Conservation (phyloP, 345 rosid species). For the Garcia nutans region DNA sequence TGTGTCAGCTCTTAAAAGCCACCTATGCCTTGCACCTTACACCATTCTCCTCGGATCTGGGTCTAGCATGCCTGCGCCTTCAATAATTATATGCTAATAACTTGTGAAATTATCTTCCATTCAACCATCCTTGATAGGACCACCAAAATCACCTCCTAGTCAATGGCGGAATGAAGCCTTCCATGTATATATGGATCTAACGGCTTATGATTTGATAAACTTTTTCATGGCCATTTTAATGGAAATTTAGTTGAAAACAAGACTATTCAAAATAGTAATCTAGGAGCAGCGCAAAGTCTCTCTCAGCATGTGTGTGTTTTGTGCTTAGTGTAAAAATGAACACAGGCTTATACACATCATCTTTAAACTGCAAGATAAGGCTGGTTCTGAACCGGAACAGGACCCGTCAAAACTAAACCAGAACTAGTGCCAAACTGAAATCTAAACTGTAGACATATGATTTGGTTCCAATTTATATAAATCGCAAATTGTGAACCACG, state of each 20-base stretch:
- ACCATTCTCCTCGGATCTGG: too few relatives aligned
- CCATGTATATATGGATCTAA: background rate
- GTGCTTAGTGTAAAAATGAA: background rate
- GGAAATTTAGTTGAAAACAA: background rate
- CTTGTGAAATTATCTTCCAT: background rate
- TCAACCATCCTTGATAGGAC: background rate
- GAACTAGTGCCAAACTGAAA: too few relatives aligned
- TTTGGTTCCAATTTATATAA: too few relatives aligned
- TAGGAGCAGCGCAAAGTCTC: background rate
- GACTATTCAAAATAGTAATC: background rate
- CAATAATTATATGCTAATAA: too few relatives aligned
- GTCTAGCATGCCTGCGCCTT: too few relatives aligned
- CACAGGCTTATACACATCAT: background rate
- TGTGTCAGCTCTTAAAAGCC: too few relatives aligned
- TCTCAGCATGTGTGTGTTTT: background rate
- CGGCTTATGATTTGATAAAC: background rate
- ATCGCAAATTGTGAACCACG: too few relatives aligned
- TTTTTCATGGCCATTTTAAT: background rate
- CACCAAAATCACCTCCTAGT: background rate
- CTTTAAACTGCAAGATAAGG: background rate
- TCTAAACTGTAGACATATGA: too few relatives aligned
- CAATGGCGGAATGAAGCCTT: background rate
- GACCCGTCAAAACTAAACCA: too few relatives aligned
- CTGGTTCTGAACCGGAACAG: too few relatives aligned
- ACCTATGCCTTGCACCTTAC: too few relatives aligned